Conservation (phyloP, 305 asterid species). For the Andrographis paniculata region DNA sequence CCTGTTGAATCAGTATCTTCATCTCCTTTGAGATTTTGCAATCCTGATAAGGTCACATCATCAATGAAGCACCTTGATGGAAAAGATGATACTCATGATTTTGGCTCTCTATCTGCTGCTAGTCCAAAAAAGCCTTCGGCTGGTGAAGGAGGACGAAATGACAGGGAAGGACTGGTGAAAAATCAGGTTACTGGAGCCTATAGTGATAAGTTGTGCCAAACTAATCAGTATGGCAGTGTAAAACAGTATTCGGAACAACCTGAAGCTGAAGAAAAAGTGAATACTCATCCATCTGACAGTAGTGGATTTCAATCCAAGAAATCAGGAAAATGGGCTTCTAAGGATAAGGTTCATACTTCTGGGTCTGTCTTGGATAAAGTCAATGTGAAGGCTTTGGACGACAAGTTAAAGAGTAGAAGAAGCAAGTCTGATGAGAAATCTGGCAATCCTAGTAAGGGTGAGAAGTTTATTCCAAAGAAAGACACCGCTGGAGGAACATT, state of each 20-base stretch:
- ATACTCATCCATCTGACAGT: constrained; percentile 22
- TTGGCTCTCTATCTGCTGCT: constrained; percentile 25
- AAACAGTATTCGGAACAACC: constrained; percentile 25
- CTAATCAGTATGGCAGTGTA: constrained; percentile 21
- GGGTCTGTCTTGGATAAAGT: constrained; percentile 29
- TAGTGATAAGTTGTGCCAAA: constrained; percentile 29
- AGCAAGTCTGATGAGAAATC: constrained; percentile 34
- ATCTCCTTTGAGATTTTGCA: constrained; percentile 63
- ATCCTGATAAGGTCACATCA: constrained; percentile 36
- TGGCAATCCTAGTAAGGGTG: constrained; percentile 39
- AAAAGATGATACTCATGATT: constrained; percentile 42
- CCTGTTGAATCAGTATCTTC: constrained; percentile 98
- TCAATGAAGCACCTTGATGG: constrained; percentile 33
- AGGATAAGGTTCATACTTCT: constrained; percentile 30
- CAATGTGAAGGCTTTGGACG: constrained; percentile 31
- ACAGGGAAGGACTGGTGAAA: constrained; percentile 28
- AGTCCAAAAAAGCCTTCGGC: constrained; percentile 49
- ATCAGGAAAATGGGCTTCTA: constrained; percentile 26
- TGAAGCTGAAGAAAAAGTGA: constrained; percentile 26
- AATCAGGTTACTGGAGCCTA: constrained; percentile 24
- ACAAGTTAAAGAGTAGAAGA: constrained; percentile 34
- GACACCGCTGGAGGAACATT: constrained; percentile 45
- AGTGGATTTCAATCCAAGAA: constrained; percentile 30
- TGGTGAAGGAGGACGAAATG: constrained; percentile 37
- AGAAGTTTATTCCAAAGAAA: constrained; percentile 42